Conservation (phyloP, 2,329 filamentous ascomycete genomes). For the Ophiostoma australiae region DNA sequence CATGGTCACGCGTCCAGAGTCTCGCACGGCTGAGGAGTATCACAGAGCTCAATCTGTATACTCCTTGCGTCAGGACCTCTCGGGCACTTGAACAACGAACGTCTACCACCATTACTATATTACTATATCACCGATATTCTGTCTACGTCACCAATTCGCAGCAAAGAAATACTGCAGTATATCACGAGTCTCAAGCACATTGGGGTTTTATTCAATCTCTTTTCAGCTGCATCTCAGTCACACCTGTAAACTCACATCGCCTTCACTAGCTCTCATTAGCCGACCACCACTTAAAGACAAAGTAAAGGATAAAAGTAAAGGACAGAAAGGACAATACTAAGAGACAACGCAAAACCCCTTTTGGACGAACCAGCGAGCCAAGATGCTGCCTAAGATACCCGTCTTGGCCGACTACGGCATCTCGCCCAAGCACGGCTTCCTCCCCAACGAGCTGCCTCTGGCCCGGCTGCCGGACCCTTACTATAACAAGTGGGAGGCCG, state of each 20-base stretch:
- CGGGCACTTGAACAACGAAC: constrained; percentile 21
- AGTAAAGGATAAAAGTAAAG: not conserved
- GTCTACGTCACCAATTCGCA: constrained; percentile 15
- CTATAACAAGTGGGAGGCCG: constrained; percentile 90
- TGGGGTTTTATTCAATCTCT: not conserved
- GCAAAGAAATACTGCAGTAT: not conserved
- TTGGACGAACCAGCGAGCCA: not conserved
- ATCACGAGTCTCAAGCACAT: not conserved
- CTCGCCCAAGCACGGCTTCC: constrained; percentile 75
- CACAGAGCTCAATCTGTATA: constrained; percentile 53
- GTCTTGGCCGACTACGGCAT: constrained; percentile 72
- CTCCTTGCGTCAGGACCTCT: constrained; percentile 57
- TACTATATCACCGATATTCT: constrained; percentile 11
- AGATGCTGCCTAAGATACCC: constrained; percentile 58
- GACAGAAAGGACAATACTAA: not conserved
- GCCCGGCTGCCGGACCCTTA: constrained; percentile 79
- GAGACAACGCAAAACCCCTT: not conserved
- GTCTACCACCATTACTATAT: not conserved
- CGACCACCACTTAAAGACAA: not conserved
- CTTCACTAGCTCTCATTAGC: not conserved
- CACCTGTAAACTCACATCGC: not conserved
- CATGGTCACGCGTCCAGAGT: constrained; percentile 38
- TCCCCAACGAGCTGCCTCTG: constrained; percentile 75
- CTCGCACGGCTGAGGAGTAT: constrained; percentile 60
- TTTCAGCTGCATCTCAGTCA: not conserved